phyloP scores from a whole-genome alignment of 352 stramenopile genomes.

The Pythium grandisporangium region DNA sequence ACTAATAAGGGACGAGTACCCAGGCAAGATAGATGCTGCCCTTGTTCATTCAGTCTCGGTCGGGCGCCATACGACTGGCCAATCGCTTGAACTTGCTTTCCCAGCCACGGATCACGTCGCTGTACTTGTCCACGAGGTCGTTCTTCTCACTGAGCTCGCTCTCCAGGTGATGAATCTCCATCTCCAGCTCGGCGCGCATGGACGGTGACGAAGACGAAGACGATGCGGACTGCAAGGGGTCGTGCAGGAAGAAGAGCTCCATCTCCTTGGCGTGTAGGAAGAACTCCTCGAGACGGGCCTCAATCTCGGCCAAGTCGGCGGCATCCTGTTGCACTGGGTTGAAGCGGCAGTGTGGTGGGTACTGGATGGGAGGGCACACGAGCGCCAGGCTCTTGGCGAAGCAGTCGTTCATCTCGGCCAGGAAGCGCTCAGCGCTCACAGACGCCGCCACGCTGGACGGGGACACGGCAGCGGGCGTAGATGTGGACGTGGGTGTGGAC shows the following conservation, averaged over 20 bases:
- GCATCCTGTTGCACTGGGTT: conserved; percentile 76
- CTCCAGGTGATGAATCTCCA: conserved; percentile 69
- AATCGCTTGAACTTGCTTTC: conserved; percentile 80
- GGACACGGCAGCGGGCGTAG: too few relatives aligned
- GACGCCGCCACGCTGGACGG: too few relatives aligned
- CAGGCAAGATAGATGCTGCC: too few relatives aligned
- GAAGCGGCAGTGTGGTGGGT: conserved; percentile 74
- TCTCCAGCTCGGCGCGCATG: conserved; percentile 56
- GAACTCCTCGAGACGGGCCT: conserved; percentile 59
- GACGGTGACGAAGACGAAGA: too few relatives aligned
- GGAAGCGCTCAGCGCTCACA: conserved; percentile 15
- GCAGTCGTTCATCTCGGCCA: conserved; percentile 64
- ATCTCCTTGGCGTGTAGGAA: conserved; percentile 79
- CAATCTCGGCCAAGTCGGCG: conserved; percentile 64
- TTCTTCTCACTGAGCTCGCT: conserved; percentile 75
- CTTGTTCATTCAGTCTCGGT: conserved; percentile 23
- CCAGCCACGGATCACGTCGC: conserved; percentile 73
- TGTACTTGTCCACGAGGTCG: conserved; percentile 81
- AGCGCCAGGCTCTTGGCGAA: conserved; percentile 69
- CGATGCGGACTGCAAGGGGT: conserved; percentile 16
- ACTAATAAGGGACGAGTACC: too few relatives aligned
- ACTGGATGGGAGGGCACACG: conserved; percentile 74
- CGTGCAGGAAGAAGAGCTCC: conserved; percentile 61
- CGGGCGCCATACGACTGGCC: conserved; percentile 51
- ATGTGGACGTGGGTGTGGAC: neutral